Evolutionary conservation across 2,329 filamentous ascomycete species (phyloP).

Genomic region (Arthrobotrys iridis): DNA sequence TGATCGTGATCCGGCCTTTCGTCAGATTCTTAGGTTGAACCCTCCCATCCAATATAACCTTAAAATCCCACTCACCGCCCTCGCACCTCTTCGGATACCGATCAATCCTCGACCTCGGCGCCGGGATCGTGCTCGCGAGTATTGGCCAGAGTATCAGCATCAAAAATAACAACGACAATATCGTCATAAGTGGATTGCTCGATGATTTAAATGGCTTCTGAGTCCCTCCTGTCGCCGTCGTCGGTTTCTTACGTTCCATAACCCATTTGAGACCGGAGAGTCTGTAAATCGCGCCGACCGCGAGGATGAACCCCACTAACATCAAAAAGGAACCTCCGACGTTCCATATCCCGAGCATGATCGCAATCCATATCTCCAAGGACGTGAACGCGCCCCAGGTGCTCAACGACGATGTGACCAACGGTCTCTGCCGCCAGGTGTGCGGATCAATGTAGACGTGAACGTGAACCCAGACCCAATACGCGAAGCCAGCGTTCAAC

Average conservation of each 20-base stretch:
- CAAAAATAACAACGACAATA: neutral
- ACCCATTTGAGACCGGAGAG: neutral
- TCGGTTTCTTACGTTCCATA: neutral
- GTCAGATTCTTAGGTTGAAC: slow-evolving; percentile 8
- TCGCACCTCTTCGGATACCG: slow-evolving; percentile 17
- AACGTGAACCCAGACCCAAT: slow-evolving; percentile 29
- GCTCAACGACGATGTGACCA: neutral
- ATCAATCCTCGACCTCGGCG: slow-evolving; percentile 4
- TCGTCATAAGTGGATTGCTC: no score
- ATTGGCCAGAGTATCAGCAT: slow-evolving; percentile 32
- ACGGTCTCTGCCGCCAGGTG: slow-evolving; percentile 9
- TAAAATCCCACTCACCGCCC: slow-evolving; percentile 34
- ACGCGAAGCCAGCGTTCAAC: slow-evolving; percentile 25
- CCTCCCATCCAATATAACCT: slow-evolving; percentile 29
- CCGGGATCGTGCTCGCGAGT: slow-evolving; percentile 20
- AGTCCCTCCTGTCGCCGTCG: neutral
- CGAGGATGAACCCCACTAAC: neutral
- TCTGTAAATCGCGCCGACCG: neutral
- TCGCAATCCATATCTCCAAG: slow-evolving; percentile 27
- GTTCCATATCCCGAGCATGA: slow-evolving; percentile 45
- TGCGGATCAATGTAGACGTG: slow-evolving; percentile 30
- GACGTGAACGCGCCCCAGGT: slow-evolving; percentile 23
- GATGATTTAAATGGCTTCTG: no score
- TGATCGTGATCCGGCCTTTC: slow-evolving; percentile 21
- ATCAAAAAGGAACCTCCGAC: slow-evolving; percentile 5